Conservation (phyloP, 2,329 filamentous ascomycete genomes). For the Penicillium freii region DNA sequence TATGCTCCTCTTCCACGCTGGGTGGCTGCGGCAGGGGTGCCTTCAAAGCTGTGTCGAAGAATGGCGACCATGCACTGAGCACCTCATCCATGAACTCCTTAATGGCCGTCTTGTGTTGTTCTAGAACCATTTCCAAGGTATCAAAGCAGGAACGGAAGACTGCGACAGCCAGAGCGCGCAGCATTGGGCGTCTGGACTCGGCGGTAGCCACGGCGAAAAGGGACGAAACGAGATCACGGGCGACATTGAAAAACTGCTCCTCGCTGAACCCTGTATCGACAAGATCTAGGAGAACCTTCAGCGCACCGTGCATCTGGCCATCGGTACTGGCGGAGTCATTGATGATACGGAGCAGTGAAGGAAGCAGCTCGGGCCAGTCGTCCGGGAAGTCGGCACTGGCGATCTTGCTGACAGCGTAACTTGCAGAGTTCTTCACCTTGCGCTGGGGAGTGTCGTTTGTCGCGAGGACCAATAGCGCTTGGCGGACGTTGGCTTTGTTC, state of each 20-base stretch:
- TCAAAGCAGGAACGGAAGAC: conserved; percentile 93
- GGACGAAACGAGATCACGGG: conserved; percentile 77
- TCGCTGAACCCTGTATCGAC: conserved; percentile 93
- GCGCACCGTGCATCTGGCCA: conserved; percentile 78
- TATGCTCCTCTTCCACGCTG: conserved; percentile 56
- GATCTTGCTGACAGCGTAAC: conserved; percentile 89
- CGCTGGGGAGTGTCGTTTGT: conserved; percentile 70
- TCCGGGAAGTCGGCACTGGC: conserved; percentile 91
- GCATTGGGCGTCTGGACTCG: conserved; percentile 67
- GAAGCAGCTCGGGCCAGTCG: conserved; percentile 86
- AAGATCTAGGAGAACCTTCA: conserved; percentile 83
- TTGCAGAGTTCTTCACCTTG: conserved; percentile 85
- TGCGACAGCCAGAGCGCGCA: conserved; percentile 81
- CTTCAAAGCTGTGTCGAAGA: conserved; percentile 79
- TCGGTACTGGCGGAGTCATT: conserved; percentile 66
- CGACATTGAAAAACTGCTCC: conserved; percentile 90
- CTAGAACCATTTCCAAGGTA: conserved; percentile 93
- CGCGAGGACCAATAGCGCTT: conserved; percentile 72
- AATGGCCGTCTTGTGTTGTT: conserved; percentile 82
- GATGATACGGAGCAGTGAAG: conserved; percentile 74
- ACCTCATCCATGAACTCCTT: conserved; percentile 87
- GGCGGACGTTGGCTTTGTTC: conserved; percentile 70
- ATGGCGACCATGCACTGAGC: conserved; percentile 80
- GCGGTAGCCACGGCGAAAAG: conserved; percentile 80
- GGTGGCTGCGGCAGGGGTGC: conserved; percentile 64